Percentiles rank a stretch among this genome's conserved stretches.
Evolutionary conservation across 1,284 basidiomycete species (phyloP).

Genomic region (Puccinia polysora): DNA sequence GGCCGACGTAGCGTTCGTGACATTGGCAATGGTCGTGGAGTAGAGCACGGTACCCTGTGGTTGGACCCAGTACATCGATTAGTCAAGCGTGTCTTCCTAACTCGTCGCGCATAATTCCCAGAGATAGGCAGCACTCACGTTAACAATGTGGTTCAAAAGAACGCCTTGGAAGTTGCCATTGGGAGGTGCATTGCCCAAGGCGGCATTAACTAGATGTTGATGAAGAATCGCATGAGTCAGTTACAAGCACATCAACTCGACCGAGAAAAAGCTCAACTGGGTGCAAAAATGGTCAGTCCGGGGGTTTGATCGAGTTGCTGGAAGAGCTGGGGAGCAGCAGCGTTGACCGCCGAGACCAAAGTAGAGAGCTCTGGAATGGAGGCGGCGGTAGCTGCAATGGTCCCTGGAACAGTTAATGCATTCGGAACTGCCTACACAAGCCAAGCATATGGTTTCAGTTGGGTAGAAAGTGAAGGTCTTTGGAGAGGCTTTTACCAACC

Average conservation of each 20-base stretch:
- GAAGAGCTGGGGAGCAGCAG: conserved; percentile 17
- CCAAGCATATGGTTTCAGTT: not conserved
- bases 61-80: too few species aligned
- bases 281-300: conserved; percentile 33
- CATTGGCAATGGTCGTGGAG: conserved; percentile 58
- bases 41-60: conserved; percentile 61
- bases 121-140: conserved; percentile 15
- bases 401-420: conserved; percentile 31
- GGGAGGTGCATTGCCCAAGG: conserved; percentile 10
- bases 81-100: not conserved
- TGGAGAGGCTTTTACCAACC: conserved; percentile 1
- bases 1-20: conserved; percentile 59
- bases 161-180: conserved; percentile 26
- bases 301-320: conserved; percentile 33
- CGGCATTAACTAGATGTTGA: conserved; percentile 41
- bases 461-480: not conserved
- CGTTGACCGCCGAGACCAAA: conserved; percentile 22
- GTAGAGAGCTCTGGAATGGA: conserved; percentile 20
- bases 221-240: not conserved
- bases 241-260: not conserved
- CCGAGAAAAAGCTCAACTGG: not conserved
- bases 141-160: conserved; percentile 39
- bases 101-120: not conserved
- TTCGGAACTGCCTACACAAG: conserved; percentile 6
- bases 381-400: conserved; percentile 15